A percentile compares a stretch with the other conserved stretches of the same genome.
Evolutionary conservation across 208 protist species (phyloP).

Genomic region (Crithidia expoeki): DNA sequence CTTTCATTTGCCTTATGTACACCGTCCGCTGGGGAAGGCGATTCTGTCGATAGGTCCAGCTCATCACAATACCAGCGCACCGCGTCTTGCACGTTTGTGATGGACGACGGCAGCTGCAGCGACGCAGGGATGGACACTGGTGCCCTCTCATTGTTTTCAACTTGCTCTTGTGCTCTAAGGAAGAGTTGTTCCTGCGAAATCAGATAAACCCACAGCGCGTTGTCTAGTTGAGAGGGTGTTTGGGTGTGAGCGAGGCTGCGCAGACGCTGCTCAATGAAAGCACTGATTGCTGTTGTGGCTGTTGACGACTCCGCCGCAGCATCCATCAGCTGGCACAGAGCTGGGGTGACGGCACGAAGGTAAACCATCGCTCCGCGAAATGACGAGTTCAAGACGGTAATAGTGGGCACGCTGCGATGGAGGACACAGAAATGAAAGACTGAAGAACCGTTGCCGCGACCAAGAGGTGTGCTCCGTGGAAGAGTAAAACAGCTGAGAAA

Average conservation of each 20-base stretch:
- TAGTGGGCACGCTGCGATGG: too few species aligned
- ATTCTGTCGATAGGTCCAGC: not conserved
- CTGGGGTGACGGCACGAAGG: conserved; percentile 26
- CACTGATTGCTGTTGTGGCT: not conserved
- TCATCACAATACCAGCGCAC: conserved; percentile 35
- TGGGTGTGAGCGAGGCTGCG: conserved; percentile 30
- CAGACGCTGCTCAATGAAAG: conserved; percentile 26
- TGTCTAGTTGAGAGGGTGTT: conserved; percentile 27
- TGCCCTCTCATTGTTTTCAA: not conserved
- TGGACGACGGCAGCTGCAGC: conserved; percentile 19
- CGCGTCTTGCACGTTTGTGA: conserved; percentile 22
- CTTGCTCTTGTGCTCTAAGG: not conserved
- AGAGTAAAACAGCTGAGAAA: too few species aligned
- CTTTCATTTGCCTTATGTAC: too few species aligned
- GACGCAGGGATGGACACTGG: conserved; percentile 1
- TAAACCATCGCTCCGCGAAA: conserved; percentile 28
- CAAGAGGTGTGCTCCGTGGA: too few species aligned
- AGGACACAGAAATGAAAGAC: too few species aligned
- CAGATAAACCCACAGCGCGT: conserved; percentile 29
- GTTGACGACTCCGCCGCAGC: not conserved
- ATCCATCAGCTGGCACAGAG: conserved; percentile 29
- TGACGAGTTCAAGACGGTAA: too few species aligned
- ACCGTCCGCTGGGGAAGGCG: too few species aligned
- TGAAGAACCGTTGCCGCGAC: too few species aligned
- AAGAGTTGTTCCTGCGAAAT: conserved; percentile 24